Base-by-base conservation (phyloP, 257 asterid species). In the Ocimum tenuiflorum region DNA sequence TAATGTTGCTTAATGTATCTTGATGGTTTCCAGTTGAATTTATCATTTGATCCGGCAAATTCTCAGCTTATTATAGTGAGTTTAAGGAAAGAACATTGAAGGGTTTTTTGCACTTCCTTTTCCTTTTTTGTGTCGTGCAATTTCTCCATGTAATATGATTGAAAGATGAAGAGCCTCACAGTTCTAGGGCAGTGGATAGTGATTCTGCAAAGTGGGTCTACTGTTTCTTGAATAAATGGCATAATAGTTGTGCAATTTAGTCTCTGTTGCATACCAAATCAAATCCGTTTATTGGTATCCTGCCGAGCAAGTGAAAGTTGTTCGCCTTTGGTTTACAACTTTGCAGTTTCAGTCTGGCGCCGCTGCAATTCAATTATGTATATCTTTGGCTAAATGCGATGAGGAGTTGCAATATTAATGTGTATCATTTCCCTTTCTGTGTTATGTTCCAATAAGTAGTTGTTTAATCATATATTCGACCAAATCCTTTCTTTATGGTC, bases 1-100 rank as follows among this genome's bases (percentile, higher is more conserved):
- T 39, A 17, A 9, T 54, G 2, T 35, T 39, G n/a, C 15, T 52
- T 65, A 51, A 17, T 49, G 42, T 50, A 46, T 18, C 29, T 1
- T 20, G 29, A 36, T 24, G 69, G 66, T 31, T 51, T 33, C 23
- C 52, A 35, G 27, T 29, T 51, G 69, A 31, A 60, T 45, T 67
- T 11, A 14, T 19, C 20, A 6, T 13, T 54, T 45, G 12, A 18
- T 41, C 56, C 24, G 31, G 53, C 33, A 10, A 38, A 48, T 18
- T 29, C 19, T 15, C 4, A 20, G 20, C 17, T 42, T 36, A 22
- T 46, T 42, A 0, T 33, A 9, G 36, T 63, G 52, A 15, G 15
- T 27, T 19, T n/a, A 18, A 31, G 24, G 2, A 14, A 63, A 9
- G 53, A 52, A 29, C n/a, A 8, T 6, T 54, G n/a, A 53, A 63